phyloP scores from a whole-genome alignment of 352 stramenopile genomes.

The Pythium biforme region DNA sequence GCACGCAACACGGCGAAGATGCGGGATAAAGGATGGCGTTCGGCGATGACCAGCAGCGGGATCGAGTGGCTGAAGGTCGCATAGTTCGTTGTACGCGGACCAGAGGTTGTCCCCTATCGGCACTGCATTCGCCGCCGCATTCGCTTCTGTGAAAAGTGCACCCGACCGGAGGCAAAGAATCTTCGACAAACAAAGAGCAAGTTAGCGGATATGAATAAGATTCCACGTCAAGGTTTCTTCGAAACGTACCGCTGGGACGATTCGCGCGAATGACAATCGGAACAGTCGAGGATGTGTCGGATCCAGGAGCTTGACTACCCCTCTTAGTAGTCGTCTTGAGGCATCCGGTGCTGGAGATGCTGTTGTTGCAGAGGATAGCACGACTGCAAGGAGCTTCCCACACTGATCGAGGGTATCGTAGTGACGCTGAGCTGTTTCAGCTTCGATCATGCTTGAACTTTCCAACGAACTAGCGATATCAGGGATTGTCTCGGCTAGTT shows the following conservation, averaged over 20 bases:
- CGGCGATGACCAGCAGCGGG: not conserved
- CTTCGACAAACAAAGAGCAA: not conserved
- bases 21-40: not conserved
- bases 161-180: conserved; percentile 3
- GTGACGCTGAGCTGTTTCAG: not conserved
- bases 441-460: not conserved
- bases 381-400: conserved; percentile 6
- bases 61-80: conserved; percentile 4
- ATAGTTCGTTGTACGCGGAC: conserved; percentile 13
- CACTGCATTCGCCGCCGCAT: not conserved
- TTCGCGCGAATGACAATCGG: conserved; percentile 13
- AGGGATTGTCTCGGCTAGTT: conserved; percentile 7
- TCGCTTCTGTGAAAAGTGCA: not conserved
- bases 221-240: not conserved
- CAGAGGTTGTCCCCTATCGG: conserved; percentile 8
- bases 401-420: conserved; percentile 14
- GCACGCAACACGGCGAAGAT: conserved; percentile 26
- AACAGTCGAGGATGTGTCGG: conserved; percentile 9
- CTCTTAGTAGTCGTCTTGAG: not conserved
- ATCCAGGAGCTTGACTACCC: not conserved
- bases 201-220: not conserved
- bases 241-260: conserved; percentile 9
- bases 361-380: not conserved
- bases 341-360: not conserved
- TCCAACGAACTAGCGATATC: not conserved